A percentile compares a stretch with the other conserved stretches of the same genome.
Evolutionary conservation across 1,284 basidiomycete species (phyloP).

Genomic region (Omphalotus olearius): DNA sequence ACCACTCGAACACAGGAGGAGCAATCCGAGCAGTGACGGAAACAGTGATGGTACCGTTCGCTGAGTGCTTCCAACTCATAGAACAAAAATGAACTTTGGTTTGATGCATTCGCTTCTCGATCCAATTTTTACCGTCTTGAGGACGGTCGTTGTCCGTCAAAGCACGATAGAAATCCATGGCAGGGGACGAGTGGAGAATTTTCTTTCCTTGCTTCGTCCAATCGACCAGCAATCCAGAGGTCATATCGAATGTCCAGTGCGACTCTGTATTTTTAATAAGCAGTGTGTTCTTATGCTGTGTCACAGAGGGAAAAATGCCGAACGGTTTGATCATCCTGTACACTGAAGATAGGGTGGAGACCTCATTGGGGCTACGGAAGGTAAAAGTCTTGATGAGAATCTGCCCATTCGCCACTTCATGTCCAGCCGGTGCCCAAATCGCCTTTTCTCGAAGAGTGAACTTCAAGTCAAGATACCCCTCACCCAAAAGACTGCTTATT

Average conservation of each 20-base stretch:
- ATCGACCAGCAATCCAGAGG: conserved; percentile 1
- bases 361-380: not conserved
- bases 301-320: not conserved
- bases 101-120: conserved; percentile 10
- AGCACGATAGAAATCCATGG: conserved; percentile 12
- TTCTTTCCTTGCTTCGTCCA: conserved; percentile 10
- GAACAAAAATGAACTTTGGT: conserved; percentile 8
- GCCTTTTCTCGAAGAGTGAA: conserved; percentile 4
- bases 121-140: conserved; percentile 10
- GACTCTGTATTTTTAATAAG: not conserved
- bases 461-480: conserved; percentile 6
- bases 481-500: not conserved
- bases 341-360: conserved; percentile 2
- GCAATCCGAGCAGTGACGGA: conserved; percentile 9
- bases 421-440: conserved; percentile 9
- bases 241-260: conserved; percentile 11
- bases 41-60: conserved; percentile 1
- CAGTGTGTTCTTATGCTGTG: not conserved
- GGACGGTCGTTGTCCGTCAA: conserved; percentile 13
- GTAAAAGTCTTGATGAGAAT: conserved; percentile 1
- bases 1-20: conserved; percentile 14
- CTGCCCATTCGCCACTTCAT: conserved; percentile 13
- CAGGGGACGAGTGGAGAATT: conserved; percentile 3
- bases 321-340: conserved; percentile 3
- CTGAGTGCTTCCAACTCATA: conserved; percentile 5